phyloP scores from a whole-genome alignment of 768 basidiomycete genomes.

The Suillus hirtellus region DNA sequence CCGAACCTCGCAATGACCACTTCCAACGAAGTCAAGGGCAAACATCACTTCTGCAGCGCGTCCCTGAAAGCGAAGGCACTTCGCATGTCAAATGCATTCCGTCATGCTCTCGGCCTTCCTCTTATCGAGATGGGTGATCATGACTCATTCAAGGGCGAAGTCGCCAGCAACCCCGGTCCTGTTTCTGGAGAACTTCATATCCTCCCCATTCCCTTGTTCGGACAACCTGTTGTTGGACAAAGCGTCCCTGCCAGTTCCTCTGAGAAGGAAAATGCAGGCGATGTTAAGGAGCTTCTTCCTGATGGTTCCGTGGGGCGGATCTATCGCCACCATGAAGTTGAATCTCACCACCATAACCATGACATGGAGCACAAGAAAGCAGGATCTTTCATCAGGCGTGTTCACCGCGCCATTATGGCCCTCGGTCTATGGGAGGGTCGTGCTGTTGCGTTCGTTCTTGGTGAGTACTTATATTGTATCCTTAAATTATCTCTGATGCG shows the following conservation, averaged over 20 bases:
- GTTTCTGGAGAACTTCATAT: conserved; percentile 34
- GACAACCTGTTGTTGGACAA: conserved; percentile 20
- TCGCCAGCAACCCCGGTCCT: conserved; percentile 14
- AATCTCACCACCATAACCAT: conserved; percentile 27
- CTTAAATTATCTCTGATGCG: conserved; percentile 7
- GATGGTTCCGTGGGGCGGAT: conserved; percentile 13
- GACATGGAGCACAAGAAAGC: conserved; percentile 19
- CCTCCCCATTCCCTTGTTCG: conserved; percentile 33
- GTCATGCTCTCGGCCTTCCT: conserved; percentile 55
- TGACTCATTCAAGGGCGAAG: conserved; percentile 13
- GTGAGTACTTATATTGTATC: conserved; percentile 37
- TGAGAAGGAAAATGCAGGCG: not conserved
- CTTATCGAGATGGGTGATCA: conserved; percentile 36
- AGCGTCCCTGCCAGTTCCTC: not conserved
- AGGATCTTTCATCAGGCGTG: conserved; percentile 54
- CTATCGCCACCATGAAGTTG: conserved; percentile 13
- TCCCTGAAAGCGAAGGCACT: conserved; percentile 50
- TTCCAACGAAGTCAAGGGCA: conserved; percentile 14
- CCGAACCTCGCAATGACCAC: conserved; percentile 15
- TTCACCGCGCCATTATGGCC: conserved; percentile 64
- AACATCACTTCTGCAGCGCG: conserved; percentile 33
- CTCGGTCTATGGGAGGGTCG: conserved; percentile 85
- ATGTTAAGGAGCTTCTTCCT: conserved; percentile 11
- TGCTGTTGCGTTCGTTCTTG: conserved; percentile 80
- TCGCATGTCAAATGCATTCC: conserved; percentile 54